A percentile compares a stretch with the other conserved stretches of the same genome.
Conservation (phyloP, 192 early-diverging fungal genomes). For the Coemansia sp. region DNA sequence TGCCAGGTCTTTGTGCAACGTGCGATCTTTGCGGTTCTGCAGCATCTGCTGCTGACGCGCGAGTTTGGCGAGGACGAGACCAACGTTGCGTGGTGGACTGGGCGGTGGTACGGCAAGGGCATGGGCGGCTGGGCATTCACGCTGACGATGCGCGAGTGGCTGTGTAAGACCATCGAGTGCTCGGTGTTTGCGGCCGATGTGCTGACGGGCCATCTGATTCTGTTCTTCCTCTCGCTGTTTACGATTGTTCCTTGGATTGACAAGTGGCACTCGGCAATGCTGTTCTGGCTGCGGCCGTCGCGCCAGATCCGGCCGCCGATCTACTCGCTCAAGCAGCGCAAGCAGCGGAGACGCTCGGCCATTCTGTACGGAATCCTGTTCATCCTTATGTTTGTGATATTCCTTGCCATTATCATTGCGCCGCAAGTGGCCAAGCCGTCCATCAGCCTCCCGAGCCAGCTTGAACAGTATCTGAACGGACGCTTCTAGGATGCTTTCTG, state of each 20-base stretch:
- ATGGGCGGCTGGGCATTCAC: slow-evolving; percentile 68
- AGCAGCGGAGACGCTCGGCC: slow-evolving; percentile 62
- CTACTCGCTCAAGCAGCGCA: slow-evolving; percentile 65
- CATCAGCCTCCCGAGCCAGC: slow-evolving; percentile 31
- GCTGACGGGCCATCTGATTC: slow-evolving; percentile 71
- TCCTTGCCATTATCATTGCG: slow-evolving; percentile 64
- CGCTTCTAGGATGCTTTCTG: slow-evolving; percentile 35
- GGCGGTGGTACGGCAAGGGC: slow-evolving; percentile 76
- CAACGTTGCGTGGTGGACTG: slow-evolving; percentile 87
- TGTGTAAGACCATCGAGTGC: slow-evolving; percentile 87
- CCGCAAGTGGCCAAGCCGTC: slow-evolving; percentile 58
- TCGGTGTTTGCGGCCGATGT: slow-evolving; percentile 78
- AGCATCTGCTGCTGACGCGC: slow-evolving; percentile 69
- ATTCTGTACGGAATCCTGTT: slow-evolving; percentile 74
- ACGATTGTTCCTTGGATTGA: slow-evolving; percentile 73
- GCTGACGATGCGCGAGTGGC: slow-evolving; percentile 75
- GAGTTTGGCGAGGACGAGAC: slow-evolving; percentile 83
- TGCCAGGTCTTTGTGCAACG: slow-evolving; percentile 67
- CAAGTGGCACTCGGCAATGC: slow-evolving; percentile 75
- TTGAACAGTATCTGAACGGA: slow-evolving; percentile 48
- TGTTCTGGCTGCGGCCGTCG: slow-evolving; percentile 82
- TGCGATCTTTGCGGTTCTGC: slow-evolving; percentile 68
- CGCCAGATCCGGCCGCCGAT: slow-evolving; percentile 77
- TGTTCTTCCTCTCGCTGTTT: slow-evolving; percentile 73
- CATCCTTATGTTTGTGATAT: slow-evolving; percentile 60